These are phyloP conservation scores for Aspergillus transmontanensis DNA, from an alignment of 2,329 filamentous ascomycete species.

Conservation along the genomic window DNA sequence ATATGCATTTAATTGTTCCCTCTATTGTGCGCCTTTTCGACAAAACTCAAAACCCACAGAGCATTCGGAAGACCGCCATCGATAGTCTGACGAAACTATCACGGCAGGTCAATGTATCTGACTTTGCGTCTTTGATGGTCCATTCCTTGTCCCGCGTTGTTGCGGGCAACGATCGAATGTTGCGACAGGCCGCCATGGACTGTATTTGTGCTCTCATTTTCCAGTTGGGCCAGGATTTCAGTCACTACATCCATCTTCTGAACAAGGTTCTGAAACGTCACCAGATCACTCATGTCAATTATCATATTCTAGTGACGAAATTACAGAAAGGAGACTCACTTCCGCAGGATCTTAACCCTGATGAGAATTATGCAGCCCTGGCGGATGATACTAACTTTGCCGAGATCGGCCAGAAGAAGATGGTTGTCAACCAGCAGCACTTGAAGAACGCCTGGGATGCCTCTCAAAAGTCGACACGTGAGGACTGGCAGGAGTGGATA, in stretches of 20 bases:
- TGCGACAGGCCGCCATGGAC: slow-evolving; percentile 84
- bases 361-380: slow-evolving; percentile 75
- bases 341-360: slow-evolving; percentile 91
- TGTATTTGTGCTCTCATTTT: slow-evolving; percentile 94
- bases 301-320: slow-evolving; percentile 88
- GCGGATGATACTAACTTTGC: slow-evolving; percentile 79
- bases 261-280: slow-evolving; percentile 81
- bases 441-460: slow-evolving; percentile 97
- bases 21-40: slow-evolving; percentile 95
- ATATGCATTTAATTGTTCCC: slow-evolving; percentile 98
- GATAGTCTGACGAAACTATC: slow-evolving; percentile 94
- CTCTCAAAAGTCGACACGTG: slow-evolving; percentile 91
- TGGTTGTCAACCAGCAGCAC: slow-evolving; percentile 97
- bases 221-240: slow-evolving; percentile 91
- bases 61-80: slow-evolving; percentile 83
- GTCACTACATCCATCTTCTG: slow-evolving; percentile 90
- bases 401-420: slow-evolving; percentile 87
- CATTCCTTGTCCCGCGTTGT: slow-evolving; percentile 87
- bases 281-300: slow-evolving; percentile 86
- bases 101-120: slow-evolving; percentile 93
- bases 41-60: slow-evolving; percentile 76
- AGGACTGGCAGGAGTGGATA: slow-evolving; percentile 99
- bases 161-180: slow-evolving; percentile 67
- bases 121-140: slow-evolving; percentile 94
- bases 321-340: slow-evolving; percentile 91